Conservation (phyloP, 805 yeast species). For the Jamesozyma gamospora region DNA sequence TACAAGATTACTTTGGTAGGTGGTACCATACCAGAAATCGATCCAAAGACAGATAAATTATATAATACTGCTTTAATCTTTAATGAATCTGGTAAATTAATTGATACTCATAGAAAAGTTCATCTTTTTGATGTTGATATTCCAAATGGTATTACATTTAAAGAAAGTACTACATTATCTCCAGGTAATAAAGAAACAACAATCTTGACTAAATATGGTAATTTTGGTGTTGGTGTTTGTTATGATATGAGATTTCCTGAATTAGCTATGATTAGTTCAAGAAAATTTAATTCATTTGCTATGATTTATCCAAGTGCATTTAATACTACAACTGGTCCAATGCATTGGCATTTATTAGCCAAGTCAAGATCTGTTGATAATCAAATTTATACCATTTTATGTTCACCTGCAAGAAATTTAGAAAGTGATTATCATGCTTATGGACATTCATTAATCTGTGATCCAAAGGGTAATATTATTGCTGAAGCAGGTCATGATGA, state of each 20-base stretch:
- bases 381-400: slow-evolving; percentile 60
- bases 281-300: slow-evolving; percentile 52
- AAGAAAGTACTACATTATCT: slow-evolving; percentile 64
- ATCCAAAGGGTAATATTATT: slow-evolving; percentile 50
- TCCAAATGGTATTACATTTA: slow-evolving; percentile 81
- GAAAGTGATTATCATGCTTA: slow-evolving; percentile 50
- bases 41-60: slow-evolving; percentile 42
- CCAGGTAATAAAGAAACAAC: slow-evolving; percentile 82
- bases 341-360: slow-evolving; percentile 73
- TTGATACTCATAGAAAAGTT: slow-evolving; percentile 83
- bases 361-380: slow-evolving; percentile 68
- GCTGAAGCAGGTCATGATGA: slow-evolving; percentile 75
- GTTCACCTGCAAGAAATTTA: slow-evolving; percentile 81
- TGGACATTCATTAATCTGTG: slow-evolving; percentile 57
- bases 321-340: slow-evolving; percentile 75
- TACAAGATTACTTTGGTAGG: slow-evolving; percentile 63
- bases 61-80: slow-evolving; percentile 73
- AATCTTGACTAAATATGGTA: slow-evolving; percentile 16
- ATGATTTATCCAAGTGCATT: slow-evolving; percentile 81
- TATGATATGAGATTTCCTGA: slow-evolving; percentile 79
- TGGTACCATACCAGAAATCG: slow-evolving; percentile 84
- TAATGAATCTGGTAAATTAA: slow-evolving; percentile 57
- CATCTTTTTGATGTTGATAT: slow-evolving; percentile 90
- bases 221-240: slow-evolving; percentile 76
- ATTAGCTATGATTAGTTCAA: slow-evolving; percentile 57